Base-by-base conservation (phyloP, 345 rosid genomes). In the Corchorus capsularis region DNA sequence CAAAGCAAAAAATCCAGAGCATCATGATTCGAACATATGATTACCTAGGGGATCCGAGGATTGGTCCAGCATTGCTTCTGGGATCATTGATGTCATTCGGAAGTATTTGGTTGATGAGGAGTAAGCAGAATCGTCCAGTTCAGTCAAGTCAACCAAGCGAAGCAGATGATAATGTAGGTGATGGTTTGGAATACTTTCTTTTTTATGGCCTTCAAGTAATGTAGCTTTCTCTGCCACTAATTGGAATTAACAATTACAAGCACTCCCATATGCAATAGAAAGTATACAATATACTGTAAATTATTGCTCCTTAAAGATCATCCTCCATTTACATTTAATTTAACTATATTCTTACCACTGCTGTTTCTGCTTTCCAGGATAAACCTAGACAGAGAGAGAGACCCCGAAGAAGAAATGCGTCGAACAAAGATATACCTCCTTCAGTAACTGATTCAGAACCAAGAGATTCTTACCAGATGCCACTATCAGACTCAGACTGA, bases 41-140 rank as follows among this genome's bases (percentile, higher is more conserved):
- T 83, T 82, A 77, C 67, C 56, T 95, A 52, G 86, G 81, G 53
- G 97, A 93, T 81, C 98, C 97, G 47, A 90, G 99, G 76, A 84
- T 92, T 49, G 97, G 99, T 59, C 93, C 99, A 0, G 81, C 84
- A 78, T 84, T 95, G 85, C 94, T 95, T 80, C 79, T 95, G 85
- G 89, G 85, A 75, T 90, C 98, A 73, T 83, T 93, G 72, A 75
- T 95, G 79, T 88, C 94, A 27, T 85, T 79, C 67, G 97, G 94
- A 66, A 79, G 86, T 75, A 79, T 87, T 71, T 95, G 92, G 96
- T 76, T 92, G 82, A 79, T 53, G 64, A 88, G 94, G 85, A 89
- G 88, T 80, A 96, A 87, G 27, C 74, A 80, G 46, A 79, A 78
- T 54, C 79, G 32, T 79, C 83, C 83, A 0, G 85, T 77, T 78